phyloP scores from a whole-genome alignment of 208 protist genomes.

The Chromosphaera perkinsii region DNA sequence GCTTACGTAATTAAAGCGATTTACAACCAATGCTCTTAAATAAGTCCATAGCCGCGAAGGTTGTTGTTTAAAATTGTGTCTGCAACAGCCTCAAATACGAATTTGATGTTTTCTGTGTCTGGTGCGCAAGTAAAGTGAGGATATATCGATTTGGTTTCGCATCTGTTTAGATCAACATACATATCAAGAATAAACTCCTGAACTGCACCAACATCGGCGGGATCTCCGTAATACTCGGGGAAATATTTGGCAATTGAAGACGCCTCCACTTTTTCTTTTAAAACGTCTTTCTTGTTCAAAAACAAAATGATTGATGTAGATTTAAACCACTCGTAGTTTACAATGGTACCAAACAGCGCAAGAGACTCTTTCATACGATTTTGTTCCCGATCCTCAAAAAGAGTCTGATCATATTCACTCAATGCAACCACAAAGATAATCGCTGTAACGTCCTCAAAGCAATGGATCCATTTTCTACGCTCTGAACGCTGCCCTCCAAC shows the following conservation, averaged over 20 bases:
- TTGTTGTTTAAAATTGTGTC: conserved; percentile 27
- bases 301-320: conserved; percentile 48
- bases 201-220: background rate
- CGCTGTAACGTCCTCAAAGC: conserved; percentile 68
- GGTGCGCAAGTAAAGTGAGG: conserved; percentile 12
- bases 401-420: conserved; percentile 63
- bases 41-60: conserved; percentile 12
- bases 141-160: conserved; percentile 14
- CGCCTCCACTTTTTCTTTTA: conserved; percentile 59
- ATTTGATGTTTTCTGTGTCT: conserved; percentile 18
- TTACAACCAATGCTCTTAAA: too few species aligned
- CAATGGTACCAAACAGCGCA: conserved; percentile 44
- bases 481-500: conserved; percentile 73
- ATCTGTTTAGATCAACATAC: conserved; percentile 14
- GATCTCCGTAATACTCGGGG: conserved; percentile 21
- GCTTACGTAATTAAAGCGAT: too few species aligned
- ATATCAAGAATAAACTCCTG: conserved; percentile 19
- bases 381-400: conserved; percentile 63
- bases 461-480: conserved; percentile 76
- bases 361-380: conserved; percentile 45
- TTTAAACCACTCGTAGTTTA: conserved; percentile 44
- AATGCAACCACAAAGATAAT: conserved; percentile 63
- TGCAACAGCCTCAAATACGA: conserved; percentile 15
- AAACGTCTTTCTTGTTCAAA: conserved; percentile 52
- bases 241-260: conserved; percentile 51